These are phyloP conservation scores for Verticillium longisporum DNA, from an alignment of 2,329 filamentous ascomycete genomes.

Conservation along the genomic window DNA sequence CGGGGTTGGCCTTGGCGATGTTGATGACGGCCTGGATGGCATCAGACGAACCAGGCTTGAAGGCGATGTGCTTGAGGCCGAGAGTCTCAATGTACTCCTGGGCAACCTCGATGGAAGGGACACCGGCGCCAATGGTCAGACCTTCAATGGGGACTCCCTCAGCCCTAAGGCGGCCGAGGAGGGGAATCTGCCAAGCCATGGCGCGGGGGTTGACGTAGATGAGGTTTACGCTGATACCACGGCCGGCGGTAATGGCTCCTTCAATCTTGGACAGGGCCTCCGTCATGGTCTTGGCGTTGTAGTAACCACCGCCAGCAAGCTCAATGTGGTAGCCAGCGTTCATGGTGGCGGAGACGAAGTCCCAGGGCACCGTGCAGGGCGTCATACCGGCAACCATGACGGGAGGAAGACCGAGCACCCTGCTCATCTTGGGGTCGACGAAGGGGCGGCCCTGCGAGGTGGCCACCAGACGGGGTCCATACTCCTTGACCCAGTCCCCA, in stretches of 20 bases:
- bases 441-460: slow-evolving; percentile 84
- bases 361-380: slow-evolving; percentile 80
- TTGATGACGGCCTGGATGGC: slow-evolving; percentile 87
- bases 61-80: slow-evolving; percentile 85
- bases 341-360: slow-evolving; percentile 89
- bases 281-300: slow-evolving; percentile 75
- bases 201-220: slow-evolving; percentile 87
- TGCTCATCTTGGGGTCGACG: slow-evolving; percentile 94
- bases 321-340: slow-evolving; percentile 94
- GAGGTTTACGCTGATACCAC: slow-evolving; percentile 82
- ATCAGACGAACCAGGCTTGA: slow-evolving; percentile 87
- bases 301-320: slow-evolving; percentile 84
- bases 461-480: slow-evolving; percentile 85
- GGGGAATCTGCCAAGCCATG: slow-evolving; percentile 88
- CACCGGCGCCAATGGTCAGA: slow-evolving; percentile 85
- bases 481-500: slow-evolving; percentile 95
- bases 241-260: slow-evolving; percentile 72
- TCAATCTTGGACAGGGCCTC: slow-evolving; percentile 80
- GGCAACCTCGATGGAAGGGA: slow-evolving; percentile 87
- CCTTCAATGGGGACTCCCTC: slow-evolving; percentile 90
- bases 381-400: slow-evolving; percentile 94
- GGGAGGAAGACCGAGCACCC: slow-evolving; percentile 75
- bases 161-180: slow-evolving; percentile 70
- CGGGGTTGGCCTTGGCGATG: slow-evolving; percentile 88
- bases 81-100: slow-evolving; percentile 92